Evolutionary conservation across 2,329 filamentous ascomycete species (phyloP), one percentile per base, ranked within the genome.

Genomic region (Rhynchosporium graminicola): DNA sequence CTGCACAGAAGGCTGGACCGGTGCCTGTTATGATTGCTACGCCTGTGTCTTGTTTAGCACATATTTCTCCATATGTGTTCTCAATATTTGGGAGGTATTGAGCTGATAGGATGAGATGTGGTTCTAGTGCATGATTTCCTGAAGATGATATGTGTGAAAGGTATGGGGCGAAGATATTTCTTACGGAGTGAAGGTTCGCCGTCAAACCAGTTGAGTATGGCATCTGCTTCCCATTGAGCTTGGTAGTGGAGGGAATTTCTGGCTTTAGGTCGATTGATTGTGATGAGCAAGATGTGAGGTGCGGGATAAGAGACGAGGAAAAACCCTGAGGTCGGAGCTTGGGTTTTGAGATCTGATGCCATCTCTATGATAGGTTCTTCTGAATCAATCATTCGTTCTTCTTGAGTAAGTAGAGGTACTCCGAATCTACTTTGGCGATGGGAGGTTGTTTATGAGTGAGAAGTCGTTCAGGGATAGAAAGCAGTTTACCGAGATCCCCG

Each of bases 1-100:
- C 87, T 0, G 87, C 84, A 71, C 85, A 90, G 69, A 90, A 90
- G 0, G 87, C 85, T n/a, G 82, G 78, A 0, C 86, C 87, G 0
- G 79, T 76, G 28, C 87, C 87, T 0, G 87, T 89, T 59, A 90
- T 74, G 3, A 90, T 80, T 50, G 84, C 86, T 68, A 85, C 86
- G 46, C 45, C 56, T 48, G 20, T 28, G 10, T 26, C 47, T 40
- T 3, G 0, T 2, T n/a, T 10, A 36, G 33, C 6, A 36, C 9
- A 10, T 36, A 10, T 36, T 36, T 36, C 6, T 36, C 9, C 9
- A 36, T 1, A 36, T 5, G 33, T 36, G 20, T 20, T 20, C 20
- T 20, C 20, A 20, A 20, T 20, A 20, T 20, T 20, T 20, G 20
- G 20, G 20, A 20, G 20, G 20, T 20, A 20, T 20, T 20, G 20